Conservation (phyloP, 2,329 filamentous ascomycete species). For the Cladosporium sp. region DNA sequence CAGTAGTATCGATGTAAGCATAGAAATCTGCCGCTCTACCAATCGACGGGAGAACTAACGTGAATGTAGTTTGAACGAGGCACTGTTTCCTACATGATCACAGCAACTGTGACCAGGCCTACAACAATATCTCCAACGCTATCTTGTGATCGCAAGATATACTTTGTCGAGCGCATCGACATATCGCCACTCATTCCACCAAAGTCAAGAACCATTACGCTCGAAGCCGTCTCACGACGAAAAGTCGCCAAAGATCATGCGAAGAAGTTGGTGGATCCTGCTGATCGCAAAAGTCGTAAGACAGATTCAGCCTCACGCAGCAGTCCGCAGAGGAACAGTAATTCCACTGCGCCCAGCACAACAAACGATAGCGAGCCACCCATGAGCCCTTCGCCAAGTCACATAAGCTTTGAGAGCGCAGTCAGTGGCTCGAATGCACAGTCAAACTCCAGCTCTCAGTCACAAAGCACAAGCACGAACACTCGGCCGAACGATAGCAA, state of each 20-base stretch:
- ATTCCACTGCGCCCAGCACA: constrained; percentile 32
- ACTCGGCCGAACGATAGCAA: constrained; percentile 51
- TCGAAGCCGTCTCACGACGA: constrained; percentile 80
- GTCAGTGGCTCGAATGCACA: constrained; percentile 42
- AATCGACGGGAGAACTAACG: constrained; percentile 21
- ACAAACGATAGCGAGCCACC: constrained; percentile 35
- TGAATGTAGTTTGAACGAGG: constrained; percentile 83
- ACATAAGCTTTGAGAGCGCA: constrained; percentile 47
- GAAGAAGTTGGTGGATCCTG: constrained; percentile 30
- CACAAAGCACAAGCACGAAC: constrained; percentile 48
- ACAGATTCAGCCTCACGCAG: constrained; percentile 26
- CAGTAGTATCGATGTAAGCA: constrained; percentile 89
- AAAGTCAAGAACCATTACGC: constrained; percentile 76
- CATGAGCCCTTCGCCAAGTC: constrained; percentile 49
- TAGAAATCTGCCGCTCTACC: constrained; percentile 25
- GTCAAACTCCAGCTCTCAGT: constrained; percentile 44
- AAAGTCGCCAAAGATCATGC: constrained; percentile 61
- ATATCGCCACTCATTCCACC: constrained; percentile 73
- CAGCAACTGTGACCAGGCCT: constrained; percentile 83
- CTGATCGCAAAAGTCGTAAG: constrained; percentile 30
- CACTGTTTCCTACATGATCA: constrained; percentile 87
- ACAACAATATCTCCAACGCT: constrained; percentile 79
- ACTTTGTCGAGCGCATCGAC: constrained; percentile 79
- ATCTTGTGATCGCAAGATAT: constrained; percentile 78
- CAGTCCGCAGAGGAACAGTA: constrained; percentile 29